phyloP scores from a whole-genome alignment of 805 yeast species.

The Kluyveromyces dobzhanskii region DNA sequence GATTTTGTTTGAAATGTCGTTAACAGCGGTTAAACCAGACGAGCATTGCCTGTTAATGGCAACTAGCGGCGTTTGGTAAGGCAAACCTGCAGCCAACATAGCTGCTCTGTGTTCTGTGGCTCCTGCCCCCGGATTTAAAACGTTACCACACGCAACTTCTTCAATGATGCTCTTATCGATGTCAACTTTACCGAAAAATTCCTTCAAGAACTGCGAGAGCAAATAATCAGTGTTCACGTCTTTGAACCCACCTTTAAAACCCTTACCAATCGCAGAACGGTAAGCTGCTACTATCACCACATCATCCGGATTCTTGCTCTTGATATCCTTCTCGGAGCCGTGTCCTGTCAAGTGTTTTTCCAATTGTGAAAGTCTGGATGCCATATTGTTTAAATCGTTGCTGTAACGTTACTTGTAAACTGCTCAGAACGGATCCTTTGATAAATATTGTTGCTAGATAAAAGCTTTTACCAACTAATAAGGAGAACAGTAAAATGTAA shows the following conservation, averaged over 20 bases:
- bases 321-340: slow-evolving; percentile 4
- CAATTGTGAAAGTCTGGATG: slow-evolving; percentile 24
- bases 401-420: too few species aligned
- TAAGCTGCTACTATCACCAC: slow-evolving; percentile 86
- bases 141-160: slow-evolving; percentile 88
- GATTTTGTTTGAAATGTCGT: slow-evolving; percentile 85
- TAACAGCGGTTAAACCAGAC: slow-evolving; percentile 84
- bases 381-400: slow-evolving; percentile 12
- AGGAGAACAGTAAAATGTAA: too few species aligned
- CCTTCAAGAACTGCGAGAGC: slow-evolving; percentile 54
- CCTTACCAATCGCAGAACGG: slow-evolving; percentile 85
- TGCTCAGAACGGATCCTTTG: too few species aligned
- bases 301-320: slow-evolving; percentile 63
- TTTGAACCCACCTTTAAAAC: slow-evolving; percentile 78
- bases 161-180: slow-evolving; percentile 55
- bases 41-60: slow-evolving; percentile 94
- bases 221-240: slow-evolving; percentile 78
- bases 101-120: slow-evolving; percentile 95
- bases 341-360: slow-evolving; percentile 20
- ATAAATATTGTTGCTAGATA: too few species aligned
- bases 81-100: slow-evolving; percentile 82
- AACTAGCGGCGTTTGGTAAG: slow-evolving; percentile 66
- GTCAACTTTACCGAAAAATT: slow-evolving; percentile 45
- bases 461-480: too few species aligned
- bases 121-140: slow-evolving; percentile 87